Conservation (phyloP, 768 basidiomycete species). For the Plicaturopsis crispa region DNA sequence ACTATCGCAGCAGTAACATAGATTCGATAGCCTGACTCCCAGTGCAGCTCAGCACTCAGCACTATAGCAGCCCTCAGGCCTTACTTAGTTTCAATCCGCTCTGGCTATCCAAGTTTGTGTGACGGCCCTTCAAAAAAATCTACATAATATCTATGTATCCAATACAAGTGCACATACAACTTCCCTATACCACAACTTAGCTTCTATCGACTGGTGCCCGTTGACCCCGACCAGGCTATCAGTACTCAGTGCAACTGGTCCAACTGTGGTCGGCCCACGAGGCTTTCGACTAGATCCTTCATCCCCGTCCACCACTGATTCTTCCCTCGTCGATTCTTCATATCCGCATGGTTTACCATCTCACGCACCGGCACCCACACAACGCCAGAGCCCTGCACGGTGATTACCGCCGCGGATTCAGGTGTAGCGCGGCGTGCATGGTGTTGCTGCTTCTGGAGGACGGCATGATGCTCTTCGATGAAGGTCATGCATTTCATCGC, state of each 20-base stretch:
- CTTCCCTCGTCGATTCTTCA: constrained; percentile 81
- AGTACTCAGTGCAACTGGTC: constrained; percentile 28
- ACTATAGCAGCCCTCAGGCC: too few relatives aligned
- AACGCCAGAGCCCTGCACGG: constrained; percentile 76
- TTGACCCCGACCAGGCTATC: too few relatives aligned
- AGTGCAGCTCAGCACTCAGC: too few relatives aligned
- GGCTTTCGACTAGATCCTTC: constrained; percentile 63
- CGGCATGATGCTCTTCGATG: constrained; percentile 74
- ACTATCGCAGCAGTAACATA: too few relatives aligned
- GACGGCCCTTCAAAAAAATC: too few relatives aligned
- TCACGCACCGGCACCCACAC: constrained; percentile 80
- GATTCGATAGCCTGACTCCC: too few relatives aligned
- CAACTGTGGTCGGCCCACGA: constrained; percentile 62
- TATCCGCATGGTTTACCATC: constrained; percentile 83
- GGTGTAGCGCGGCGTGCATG: constrained; percentile 47
- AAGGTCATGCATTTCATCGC: constrained; percentile 92
- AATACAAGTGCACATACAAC: too few relatives aligned
- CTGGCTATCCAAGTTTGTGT: too few relatives aligned
- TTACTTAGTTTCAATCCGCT: too few relatives aligned
- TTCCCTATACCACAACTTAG: too few relatives aligned
- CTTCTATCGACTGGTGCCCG: too few relatives aligned
- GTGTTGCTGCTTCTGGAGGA: constrained; percentile 39
- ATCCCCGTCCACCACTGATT: constrained; percentile 70
- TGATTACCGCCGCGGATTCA: constrained; percentile 83
- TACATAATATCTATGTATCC: too few relatives aligned